Base-by-base conservation (phyloP, 2,329 filamentous ascomycete genomes). In the Claviceps citrina region DNA sequence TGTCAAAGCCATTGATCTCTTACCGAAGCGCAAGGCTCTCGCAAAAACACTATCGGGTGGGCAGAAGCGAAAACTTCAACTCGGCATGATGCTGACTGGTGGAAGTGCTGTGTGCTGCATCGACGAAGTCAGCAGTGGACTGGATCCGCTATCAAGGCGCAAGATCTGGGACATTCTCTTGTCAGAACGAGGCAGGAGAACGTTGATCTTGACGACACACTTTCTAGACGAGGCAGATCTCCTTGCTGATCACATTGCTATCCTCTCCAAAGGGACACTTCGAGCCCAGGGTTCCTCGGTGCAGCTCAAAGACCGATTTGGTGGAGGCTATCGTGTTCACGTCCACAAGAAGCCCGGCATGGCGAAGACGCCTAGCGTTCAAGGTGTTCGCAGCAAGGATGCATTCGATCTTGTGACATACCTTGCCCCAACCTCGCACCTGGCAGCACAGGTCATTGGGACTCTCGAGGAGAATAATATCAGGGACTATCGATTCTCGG, bases 81-180 rank as follows among this genome's bases (percentile, higher is more conserved):
- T 95, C 2, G 86, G 85, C 5, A 89, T 94, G 76, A 94, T 94
- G 85, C 77, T 95, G 49, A 93, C 84, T 3, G 87, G 89, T 45
- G 86, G 85, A 9, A 89, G 82, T 45, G 76, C 76, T 19, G 79
- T 95, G 0, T 94, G 87, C 60, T 91, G 85, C 51, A 77, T 95
- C 5, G 87, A 95, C 49, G 89, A 95, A 58, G 85, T 94, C 12
- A 87, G 81, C 30, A 86, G 81, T 44, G 89, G 87, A 12, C 69
- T 95, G 16, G 87, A 95, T 54, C 86, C 89, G 0, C 64, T 95
- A 1, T 87, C 82, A 16, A 71, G 89, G 40, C 68, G 86, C 22
- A 94, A 93, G 61, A 84, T 95, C 19, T 95, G 87, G 87, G 85
- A 94, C 49, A 95, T 95, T 44, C 66, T 95, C 18, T 66, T 94